phyloP scores from a whole-genome alignment of 495 filamentous ascomycete genomes.

The Poronia punctata region DNA sequence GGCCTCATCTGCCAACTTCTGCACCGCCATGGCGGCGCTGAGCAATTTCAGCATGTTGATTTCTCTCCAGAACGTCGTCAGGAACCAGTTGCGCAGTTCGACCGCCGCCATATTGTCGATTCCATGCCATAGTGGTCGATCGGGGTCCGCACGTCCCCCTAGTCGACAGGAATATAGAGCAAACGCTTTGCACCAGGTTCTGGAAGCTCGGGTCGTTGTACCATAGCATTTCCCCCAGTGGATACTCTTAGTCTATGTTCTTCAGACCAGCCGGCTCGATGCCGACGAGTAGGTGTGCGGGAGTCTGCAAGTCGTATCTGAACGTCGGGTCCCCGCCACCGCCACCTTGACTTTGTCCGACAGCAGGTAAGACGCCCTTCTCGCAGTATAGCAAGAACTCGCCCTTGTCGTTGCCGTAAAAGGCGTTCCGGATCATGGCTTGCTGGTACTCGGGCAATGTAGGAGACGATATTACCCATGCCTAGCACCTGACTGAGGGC shows the following conservation, averaged over 20 bases:
- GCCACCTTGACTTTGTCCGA: neutral
- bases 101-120: slow-evolving; percentile 1
- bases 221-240: neutral
- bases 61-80: neutral
- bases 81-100: slow-evolving; percentile 2
- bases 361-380: neutral
- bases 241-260: slow-evolving; percentile 1
- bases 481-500: neutral
- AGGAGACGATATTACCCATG: neutral
- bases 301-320: neutral
- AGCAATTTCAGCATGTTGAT: neutral
- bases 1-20: slow-evolving; percentile 1
- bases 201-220: slow-evolving; percentile 1
- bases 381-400: slow-evolving; percentile 1
- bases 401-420: neutral
- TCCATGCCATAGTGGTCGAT: slow-evolving; percentile 1
- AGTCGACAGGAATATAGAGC: neutral
- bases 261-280: slow-evolving; percentile 1
- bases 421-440: neutral
- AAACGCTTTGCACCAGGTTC: slow-evolving; percentile 1
- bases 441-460: neutral
- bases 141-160: neutral
- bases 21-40: neutral
- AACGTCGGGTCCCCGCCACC: neutral
- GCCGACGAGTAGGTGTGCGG: neutral